Evolutionary conservation across 2,329 filamentous ascomycete species (phyloP), one percentile per base, ranked within the genome.

Genomic region (Paraphaeosphaeria sporulosa): DNA sequence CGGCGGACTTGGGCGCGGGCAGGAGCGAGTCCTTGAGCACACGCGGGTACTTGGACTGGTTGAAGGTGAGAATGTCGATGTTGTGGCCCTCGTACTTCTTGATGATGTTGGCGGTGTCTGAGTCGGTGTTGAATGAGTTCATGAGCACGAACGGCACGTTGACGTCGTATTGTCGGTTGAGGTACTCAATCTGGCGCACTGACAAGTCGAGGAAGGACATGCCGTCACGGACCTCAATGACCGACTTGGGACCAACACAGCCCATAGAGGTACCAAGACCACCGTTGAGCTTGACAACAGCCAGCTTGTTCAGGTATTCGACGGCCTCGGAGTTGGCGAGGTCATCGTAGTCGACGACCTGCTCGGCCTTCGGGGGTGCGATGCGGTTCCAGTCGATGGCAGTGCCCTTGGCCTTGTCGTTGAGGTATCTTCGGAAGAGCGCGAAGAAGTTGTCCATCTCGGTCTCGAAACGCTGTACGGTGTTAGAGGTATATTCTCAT

Each of bases 401-500:
- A 79, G 95, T 97, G 80, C 94, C 94, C 89, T 98, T 98, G 77
- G 95, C 94, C 86, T 97, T 97, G 85, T 98, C 95, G 79, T 97
- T 97, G 66, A 99, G 85, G 83, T 97, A 99, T 82, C 95, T 89
- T 78, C 95, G 91, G 90, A 99, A 99, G 64, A 99, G 90, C 63
- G 93, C 90, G 79, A 99, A 99, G 87, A 99, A 99, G 89, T 99
- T 99, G 88, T 99, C 95, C 94, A 97, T 98, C 84, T 99, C 94
- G 4, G 94, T 96, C 84, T 98, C 94, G 81, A 98, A 98, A 69
- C 96, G 89, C 92, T 92, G 69, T 70, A 25, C 50, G 43, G 13
- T 48, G 66, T 74, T 57, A 74, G 64, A 27, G 17, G 8, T 13
- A 17, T n/a, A n/a, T 23, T 8, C 23, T 32, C 32, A 30, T n/a